Evolutionary conservation across 164 flowering plant genomes (phyloP).

Genomic region (Umbilicus rupestris): DNA sequence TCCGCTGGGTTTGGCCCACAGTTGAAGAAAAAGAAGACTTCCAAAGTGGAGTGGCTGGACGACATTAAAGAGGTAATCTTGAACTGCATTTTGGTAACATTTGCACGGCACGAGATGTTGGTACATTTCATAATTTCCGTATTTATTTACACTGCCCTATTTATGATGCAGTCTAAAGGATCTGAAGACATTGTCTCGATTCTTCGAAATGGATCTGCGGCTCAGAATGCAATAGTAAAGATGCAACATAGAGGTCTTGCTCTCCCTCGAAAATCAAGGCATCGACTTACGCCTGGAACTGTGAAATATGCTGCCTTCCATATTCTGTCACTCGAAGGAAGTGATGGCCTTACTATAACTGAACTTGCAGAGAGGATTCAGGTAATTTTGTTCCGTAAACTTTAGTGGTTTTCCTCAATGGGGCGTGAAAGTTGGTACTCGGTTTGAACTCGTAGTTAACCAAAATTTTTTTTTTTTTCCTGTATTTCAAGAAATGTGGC

Average conservation of each 20-base stretch:
- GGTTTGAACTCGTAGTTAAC: not conserved
- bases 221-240: constrained; percentile 69
- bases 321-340: constrained; percentile 87
- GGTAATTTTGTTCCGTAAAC: constrained; percentile 28
- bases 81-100: too few species aligned
- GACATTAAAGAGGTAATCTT: constrained; percentile 59
- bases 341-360: constrained; percentile 70
- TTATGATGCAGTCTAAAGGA: constrained; percentile 56
- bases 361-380: constrained; percentile 94
- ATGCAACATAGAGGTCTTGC: constrained; percentile 84
- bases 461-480: constrained; percentile 14
- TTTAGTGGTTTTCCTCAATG: not conserved
- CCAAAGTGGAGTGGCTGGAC: constrained; percentile 27
- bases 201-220: constrained; percentile 83
- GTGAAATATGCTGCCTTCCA: constrained; percentile 96
- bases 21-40: constrained; percentile 51
- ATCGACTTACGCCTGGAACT: constrained; percentile 95
- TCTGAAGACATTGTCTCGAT: constrained; percentile 63
- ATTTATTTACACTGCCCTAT: not conserved
- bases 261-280: constrained; percentile 67
- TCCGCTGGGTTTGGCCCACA: constrained; percentile 91
- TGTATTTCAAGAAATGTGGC: constrained; percentile 67
- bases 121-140: not conserved
- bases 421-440: not conserved
- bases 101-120: too few species aligned